Conservation (phyloP, 768 basidiomycete species). For the Thelephora aurantiotincta region DNA sequence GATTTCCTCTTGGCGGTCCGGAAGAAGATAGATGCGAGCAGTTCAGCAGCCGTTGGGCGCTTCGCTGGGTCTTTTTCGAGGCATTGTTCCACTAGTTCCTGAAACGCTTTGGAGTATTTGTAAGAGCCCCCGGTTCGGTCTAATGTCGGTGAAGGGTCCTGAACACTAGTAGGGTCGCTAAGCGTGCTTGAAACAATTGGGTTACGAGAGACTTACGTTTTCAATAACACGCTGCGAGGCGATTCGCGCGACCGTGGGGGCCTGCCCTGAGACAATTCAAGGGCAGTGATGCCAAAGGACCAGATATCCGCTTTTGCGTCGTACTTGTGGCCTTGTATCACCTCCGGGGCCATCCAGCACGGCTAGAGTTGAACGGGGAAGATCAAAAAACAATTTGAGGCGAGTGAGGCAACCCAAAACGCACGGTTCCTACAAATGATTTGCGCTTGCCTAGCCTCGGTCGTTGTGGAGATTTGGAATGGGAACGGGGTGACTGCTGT, state of each 20-base stretch:
- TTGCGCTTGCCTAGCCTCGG: conserved; percentile 58
- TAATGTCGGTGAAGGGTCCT: conserved; percentile 65
- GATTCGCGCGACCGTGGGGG: conserved; percentile 74
- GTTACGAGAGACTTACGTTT: conserved; percentile 34
- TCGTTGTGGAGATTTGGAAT: conserved; percentile 1
- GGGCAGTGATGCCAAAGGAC: conserved; percentile 92
- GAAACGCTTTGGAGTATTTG: conserved; percentile 70
- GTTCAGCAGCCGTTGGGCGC: conserved; percentile 62
- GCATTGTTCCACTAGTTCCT: conserved; percentile 73
- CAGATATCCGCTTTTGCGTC: conserved; percentile 87
- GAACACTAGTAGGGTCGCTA: conserved; percentile 31
- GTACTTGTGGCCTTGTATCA: conserved; percentile 74
- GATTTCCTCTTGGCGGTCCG: conserved; percentile 63
- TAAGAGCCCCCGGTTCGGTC: conserved; percentile 56
- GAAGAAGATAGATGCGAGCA: conserved; percentile 74
- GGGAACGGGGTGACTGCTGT: conserved; percentile 4
- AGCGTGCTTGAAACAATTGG: conserved; percentile 2
- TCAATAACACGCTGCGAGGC: conserved; percentile 58
- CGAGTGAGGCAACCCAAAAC: conserved; percentile 12
- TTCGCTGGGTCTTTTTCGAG: conserved; percentile 73
- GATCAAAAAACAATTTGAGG: background rate
- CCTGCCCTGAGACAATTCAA: conserved; percentile 78
- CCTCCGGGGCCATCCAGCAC: conserved; percentile 95
- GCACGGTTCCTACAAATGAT: conserved; percentile 84
- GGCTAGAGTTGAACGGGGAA: conserved; percentile 29